These are phyloP conservation scores for Malbranchea cinnamomea DNA, from an alignment of 2,329 filamentous ascomycete species.

Conservation along the genomic window DNA sequence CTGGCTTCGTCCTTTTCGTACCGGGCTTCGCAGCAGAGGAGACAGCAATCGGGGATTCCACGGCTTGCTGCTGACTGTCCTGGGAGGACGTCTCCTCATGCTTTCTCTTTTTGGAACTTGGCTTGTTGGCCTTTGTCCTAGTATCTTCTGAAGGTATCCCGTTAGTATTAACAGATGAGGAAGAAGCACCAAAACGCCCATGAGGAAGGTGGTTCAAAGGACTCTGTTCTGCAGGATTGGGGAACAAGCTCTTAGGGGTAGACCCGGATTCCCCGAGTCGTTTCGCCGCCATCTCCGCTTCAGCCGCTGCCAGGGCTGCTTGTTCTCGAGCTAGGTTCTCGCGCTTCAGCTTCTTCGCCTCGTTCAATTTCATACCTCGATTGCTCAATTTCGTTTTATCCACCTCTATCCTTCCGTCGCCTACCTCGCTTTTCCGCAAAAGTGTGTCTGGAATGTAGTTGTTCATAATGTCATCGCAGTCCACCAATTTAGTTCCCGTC, in stretches of 20 bases:
- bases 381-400: conserved; percentile 41
- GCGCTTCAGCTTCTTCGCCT: conserved; percentile 46
- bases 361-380: conserved; percentile 45
- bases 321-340: conserved; percentile 35
- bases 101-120: conserved; percentile 37
- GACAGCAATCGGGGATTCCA: conserved; percentile 14
- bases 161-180: conserved; percentile 15
- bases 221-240: conserved; percentile 13
- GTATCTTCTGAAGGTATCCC: conserved; percentile 12
- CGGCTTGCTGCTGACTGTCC: conserved; percentile 12
- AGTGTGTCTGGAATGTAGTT: conserved; percentile 24
- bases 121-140: conserved; percentile 14
- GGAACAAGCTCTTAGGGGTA: conserved; percentile 23
- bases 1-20: conserved; percentile 26
- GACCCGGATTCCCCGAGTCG: conserved; percentile 24
- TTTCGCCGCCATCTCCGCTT: conserved; percentile 24
- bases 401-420: conserved; percentile 14
- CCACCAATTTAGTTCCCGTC: conserved; percentile 40
- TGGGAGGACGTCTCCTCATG: conserved; percentile 31
- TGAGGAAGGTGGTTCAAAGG: conserved; percentile 10
- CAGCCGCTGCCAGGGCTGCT: conserved; percentile 28
- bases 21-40: conserved; percentile 11
- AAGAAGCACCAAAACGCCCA: conserved; percentile 12
- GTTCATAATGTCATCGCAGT: conserved; percentile 35
- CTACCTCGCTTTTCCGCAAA: conserved; percentile 25